Conservation (phyloP, 2,329 filamentous ascomycete species). For the Apiospora kogelbergensis region DNA sequence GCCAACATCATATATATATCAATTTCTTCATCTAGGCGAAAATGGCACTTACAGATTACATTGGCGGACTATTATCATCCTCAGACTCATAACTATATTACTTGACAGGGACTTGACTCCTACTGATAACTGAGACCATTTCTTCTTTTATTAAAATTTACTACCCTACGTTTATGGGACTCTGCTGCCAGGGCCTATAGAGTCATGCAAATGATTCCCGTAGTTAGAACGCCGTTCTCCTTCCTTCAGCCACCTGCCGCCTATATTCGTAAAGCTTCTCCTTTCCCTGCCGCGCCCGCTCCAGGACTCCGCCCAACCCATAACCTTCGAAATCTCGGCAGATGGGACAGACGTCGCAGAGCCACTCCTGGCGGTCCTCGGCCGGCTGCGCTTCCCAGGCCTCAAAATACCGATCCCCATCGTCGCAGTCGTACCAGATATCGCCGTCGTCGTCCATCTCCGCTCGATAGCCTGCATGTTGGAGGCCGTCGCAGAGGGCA, state of each 20-base stretch:
- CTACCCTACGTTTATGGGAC: too few species aligned
- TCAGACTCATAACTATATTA: too few species aligned
- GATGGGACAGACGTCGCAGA: background rate
- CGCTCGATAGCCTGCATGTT: background rate
- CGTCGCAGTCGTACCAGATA: background rate
- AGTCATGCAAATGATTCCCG: background rate
- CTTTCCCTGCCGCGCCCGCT: background rate
- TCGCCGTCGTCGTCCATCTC: background rate
- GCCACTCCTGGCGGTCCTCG: background rate
- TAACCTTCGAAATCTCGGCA: background rate
- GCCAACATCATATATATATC: too few species aligned
- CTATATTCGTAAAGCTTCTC: background rate
- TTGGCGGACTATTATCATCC: too few species aligned
- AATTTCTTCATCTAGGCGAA: too few species aligned
- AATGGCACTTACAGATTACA: too few species aligned
- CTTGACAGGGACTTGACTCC: too few species aligned
- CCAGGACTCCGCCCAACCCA: background rate
- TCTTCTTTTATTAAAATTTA: too few species aligned
- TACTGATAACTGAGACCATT: too few species aligned
- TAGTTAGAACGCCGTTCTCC: background rate
- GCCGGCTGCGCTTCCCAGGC: background rate
- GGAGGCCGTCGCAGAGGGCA: background rate
- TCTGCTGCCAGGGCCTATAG: too few species aligned
- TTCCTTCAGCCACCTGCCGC: background rate
- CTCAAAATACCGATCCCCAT: constrained; percentile 2